A percentile compares a stretch with the other conserved stretches of the same genome.
Conservation (phyloP, 768 basidiomycete species). For the Lentinula detonsa region DNA sequence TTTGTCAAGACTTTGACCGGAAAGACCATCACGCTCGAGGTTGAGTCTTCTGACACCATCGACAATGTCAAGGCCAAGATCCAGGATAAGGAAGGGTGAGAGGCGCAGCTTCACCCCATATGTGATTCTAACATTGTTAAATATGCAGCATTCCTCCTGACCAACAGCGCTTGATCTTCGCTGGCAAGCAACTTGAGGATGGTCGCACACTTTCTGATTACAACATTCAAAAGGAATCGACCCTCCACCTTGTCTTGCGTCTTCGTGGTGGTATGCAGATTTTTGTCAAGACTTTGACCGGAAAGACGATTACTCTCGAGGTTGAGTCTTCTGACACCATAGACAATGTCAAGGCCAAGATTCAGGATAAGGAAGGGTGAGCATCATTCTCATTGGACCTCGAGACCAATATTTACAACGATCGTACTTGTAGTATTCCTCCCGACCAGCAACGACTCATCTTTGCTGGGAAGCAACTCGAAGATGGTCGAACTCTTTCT, state of each 20-base stretch:
- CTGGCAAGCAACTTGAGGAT: constrained; percentile 76
- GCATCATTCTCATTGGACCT: background rate
- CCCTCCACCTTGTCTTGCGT: constrained; percentile 61
- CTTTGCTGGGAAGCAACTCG: constrained; percentile 85
- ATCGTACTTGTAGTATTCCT: constrained; percentile 28
- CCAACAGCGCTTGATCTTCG: constrained; percentile 72
- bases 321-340: constrained; percentile 73
- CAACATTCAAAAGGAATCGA: constrained; percentile 72
- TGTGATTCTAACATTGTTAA: constrained; percentile 6
- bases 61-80: constrained; percentile 16
- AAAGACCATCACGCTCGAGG: constrained; percentile 70
- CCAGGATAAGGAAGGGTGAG: constrained; percentile 15
- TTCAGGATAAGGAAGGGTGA: constrained; percentile 65
- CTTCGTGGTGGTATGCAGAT: constrained; percentile 39
- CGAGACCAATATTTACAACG: too few relatives aligned
- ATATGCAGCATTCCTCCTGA: constrained; percentile 45
- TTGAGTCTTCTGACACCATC: constrained; percentile 27
- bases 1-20: constrained; percentile 54
- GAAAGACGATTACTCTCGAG: constrained; percentile 71
- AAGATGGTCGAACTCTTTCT: constrained; percentile 78
- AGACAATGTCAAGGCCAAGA: constrained; percentile 70
- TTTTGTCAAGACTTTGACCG: constrained; percentile 58
- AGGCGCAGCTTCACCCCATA: background rate
- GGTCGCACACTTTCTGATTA: constrained; percentile 64
- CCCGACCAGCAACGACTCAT: constrained; percentile 24